Evolutionary conservation across 2,329 filamentous ascomycete genomes (phyloP), one percentile per base, ranked within the genome.

Genomic region (Microascus cirrosus): DNA sequence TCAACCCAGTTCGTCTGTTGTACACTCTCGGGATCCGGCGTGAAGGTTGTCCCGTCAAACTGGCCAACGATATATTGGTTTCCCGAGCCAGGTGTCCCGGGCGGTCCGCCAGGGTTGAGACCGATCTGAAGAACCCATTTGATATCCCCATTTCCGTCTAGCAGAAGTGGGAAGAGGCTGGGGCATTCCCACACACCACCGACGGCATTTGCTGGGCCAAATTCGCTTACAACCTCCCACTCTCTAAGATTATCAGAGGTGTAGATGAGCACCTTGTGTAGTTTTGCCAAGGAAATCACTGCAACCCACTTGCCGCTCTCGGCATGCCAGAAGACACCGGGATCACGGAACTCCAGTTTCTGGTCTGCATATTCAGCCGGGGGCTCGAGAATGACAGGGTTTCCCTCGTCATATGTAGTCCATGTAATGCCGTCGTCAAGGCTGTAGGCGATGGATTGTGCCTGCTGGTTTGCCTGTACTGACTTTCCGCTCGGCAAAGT

Each of bases 131-230:
- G 34, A 52, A 59, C 25, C 57, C 57, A 59, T 28, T 55, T 59
- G 12, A 4, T 2, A 18, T 53, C 24, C 7, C 28, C 57, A 25
- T 34, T 12, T 28, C 57, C 53, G n/a, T 36, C 42, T 1, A 59
- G 3, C 13, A 24, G 48, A 13, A 59, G 25, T 3, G 57, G 57
- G 54, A 59, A 56, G 28, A 59, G n/a, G 6, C 54, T 59, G 42
- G 57, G 57, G 20, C 57, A 59, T 28, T 59, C 57, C 53, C 54
- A 59, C n/a, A 55, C 42, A 36, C 53, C 54, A 45, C 53, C 57
- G 25, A 59, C 39, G 24, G 54, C 53, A 34, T 56, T 56, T 12
- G 18, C 53, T 1, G 53, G 57, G 12, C 53, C 53, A 18, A 59
- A 59, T 35, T 59, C 54, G 39, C 57, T 59, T 1, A 36, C 54